Evolutionary conservation across 495 filamentous ascomycete genomes (phyloP).

Genomic region (Xylaria cubensis): DNA sequence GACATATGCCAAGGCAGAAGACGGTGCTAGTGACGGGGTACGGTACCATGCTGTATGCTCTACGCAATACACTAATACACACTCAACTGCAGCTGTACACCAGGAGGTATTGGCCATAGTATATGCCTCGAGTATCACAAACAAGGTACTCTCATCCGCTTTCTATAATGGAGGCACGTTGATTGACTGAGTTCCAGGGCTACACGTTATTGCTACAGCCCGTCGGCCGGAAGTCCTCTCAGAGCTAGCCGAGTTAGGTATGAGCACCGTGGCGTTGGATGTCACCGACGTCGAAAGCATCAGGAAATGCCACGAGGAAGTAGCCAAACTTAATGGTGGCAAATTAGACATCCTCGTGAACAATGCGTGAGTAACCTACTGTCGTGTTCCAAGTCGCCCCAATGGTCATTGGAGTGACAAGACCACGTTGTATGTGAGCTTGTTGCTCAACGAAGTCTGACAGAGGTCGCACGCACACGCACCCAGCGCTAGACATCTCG

Average conservation of each 20-base stretch:
- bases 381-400: background rate
- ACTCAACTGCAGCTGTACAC: constrained; percentile 51
- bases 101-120: constrained; percentile 60
- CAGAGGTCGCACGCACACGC: constrained; percentile 58
- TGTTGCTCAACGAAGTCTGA: background rate
- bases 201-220: constrained; percentile 63
- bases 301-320: constrained; percentile 51
- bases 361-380: constrained; percentile 58
- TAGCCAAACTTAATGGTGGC: constrained; percentile 59
- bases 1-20: constrained; percentile 48
- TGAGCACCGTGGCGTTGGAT: constrained; percentile 55
- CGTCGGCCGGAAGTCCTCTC: constrained; percentile 52
- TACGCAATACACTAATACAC: background rate
- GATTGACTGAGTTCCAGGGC: constrained; percentile 40
- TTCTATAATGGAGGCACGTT: background rate
- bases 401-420: background rate
- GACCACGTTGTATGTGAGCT: background rate
- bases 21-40: constrained; percentile 61
- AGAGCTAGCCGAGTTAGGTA: constrained; percentile 53
- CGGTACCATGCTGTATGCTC: constrained; percentile 10
- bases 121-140: constrained; percentile 57
- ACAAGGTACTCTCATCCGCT: constrained; percentile 42
- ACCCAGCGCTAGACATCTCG: constrained; percentile 60
- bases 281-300: constrained; percentile 60
- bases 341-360: constrained; percentile 71